These are phyloP conservation scores for Russula sp. DNA, from an alignment of 768 basidiomycete species.

Conservation along the genomic window DNA sequence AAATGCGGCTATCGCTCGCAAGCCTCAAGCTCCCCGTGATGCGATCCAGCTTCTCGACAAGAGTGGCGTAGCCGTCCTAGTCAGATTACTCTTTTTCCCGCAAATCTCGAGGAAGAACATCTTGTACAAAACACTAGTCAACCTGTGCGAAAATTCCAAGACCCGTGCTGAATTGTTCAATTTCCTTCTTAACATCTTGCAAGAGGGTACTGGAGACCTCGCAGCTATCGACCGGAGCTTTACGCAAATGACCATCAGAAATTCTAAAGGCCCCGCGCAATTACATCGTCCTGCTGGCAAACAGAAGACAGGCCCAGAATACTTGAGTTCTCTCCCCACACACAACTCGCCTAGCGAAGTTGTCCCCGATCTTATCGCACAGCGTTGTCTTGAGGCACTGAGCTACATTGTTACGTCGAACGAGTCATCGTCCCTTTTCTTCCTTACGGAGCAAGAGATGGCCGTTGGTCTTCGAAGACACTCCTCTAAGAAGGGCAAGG, in stretches of 20 bases:
- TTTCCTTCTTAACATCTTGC: slow-evolving; percentile 86
- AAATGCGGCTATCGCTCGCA: slow-evolving; percentile 42
- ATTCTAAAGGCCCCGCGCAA: slow-evolving; percentile 47
- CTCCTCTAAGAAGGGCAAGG: slow-evolving; percentile 84
- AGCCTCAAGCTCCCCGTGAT: slow-evolving; percentile 64
- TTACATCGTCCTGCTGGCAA: slow-evolving; percentile 58
- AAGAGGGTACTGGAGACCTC: slow-evolving; percentile 92
- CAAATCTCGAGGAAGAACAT: slow-evolving; percentile 82
- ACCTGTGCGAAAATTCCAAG: slow-evolving; percentile 92
- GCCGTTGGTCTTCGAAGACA: slow-evolving; percentile 70
- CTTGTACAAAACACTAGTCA: slow-evolving; percentile 86
- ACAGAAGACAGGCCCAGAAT: slow-evolving; percentile 59
- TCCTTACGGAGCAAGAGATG: slow-evolving; percentile 93
- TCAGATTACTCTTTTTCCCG: slow-evolving; percentile 94
- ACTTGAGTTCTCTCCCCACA: slow-evolving; percentile 48
- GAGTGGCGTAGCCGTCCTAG: slow-evolving; percentile 78
- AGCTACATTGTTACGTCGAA: slow-evolving; percentile 84
- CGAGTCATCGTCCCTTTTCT: slow-evolving; percentile 83
- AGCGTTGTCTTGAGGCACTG: slow-evolving; percentile 90
- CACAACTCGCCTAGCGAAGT: slow-evolving; percentile 66
- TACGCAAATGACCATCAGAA: slow-evolving; percentile 81
- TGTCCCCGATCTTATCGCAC: slow-evolving; percentile 89
- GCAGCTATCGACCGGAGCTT: slow-evolving; percentile 92
- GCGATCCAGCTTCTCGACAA: slow-evolving; percentile 94
- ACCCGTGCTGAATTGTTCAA: slow-evolving; percentile 93